phyloP scores from a whole-genome alignment of 768 basidiomycete genomes.

The Kwoniella bestiolae region DNA sequence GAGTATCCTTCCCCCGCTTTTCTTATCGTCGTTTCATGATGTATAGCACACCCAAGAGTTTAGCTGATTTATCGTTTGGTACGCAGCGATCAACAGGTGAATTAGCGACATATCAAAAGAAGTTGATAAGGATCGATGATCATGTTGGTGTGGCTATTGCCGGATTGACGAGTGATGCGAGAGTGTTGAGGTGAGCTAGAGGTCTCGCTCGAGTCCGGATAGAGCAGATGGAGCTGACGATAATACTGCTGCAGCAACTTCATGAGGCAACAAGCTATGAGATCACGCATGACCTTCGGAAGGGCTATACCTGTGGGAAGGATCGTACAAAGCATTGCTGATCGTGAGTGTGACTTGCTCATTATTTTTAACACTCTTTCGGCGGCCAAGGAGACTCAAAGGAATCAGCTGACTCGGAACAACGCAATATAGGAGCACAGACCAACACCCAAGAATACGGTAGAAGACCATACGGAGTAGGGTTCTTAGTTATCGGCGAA shows the following conservation, averaged over 20 bases:
- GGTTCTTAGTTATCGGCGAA: slow-evolving; percentile 94
- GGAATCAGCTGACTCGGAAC: too few relatives aligned
- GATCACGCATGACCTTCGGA: slow-evolving; percentile 91
- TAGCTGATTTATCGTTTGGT: slow-evolving; percentile 7
- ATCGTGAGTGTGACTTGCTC: slow-evolving; percentile 68
- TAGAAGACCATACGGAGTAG: slow-evolving; percentile 94
- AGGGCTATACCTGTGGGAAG: slow-evolving; percentile 92
- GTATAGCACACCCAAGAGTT: background rate
- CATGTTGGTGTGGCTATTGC: slow-evolving; percentile 99
- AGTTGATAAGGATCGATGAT: slow-evolving; percentile 99
- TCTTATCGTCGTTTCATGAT: background rate
- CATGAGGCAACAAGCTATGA: slow-evolving; percentile 99
- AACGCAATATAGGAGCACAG: slow-evolving; percentile 98
- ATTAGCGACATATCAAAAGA: slow-evolving; percentile 98
- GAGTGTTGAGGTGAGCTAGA: slow-evolving; percentile 80
- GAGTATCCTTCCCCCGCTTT: slow-evolving; percentile 34
- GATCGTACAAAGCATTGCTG: slow-evolving; percentile 89
- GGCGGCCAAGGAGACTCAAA: too few relatives aligned
- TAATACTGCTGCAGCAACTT: slow-evolving; percentile 71
- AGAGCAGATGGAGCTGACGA: background rate
- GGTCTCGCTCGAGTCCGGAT: background rate
- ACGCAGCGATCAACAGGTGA: slow-evolving; percentile 92
- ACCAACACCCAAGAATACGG: slow-evolving; percentile 99
- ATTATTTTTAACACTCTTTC: too few relatives aligned
- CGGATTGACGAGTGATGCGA: slow-evolving; percentile 96